phyloP scores from a whole-genome alignment of 2,329 filamentous ascomycete species.

The Diaporthe sp. region DNA sequence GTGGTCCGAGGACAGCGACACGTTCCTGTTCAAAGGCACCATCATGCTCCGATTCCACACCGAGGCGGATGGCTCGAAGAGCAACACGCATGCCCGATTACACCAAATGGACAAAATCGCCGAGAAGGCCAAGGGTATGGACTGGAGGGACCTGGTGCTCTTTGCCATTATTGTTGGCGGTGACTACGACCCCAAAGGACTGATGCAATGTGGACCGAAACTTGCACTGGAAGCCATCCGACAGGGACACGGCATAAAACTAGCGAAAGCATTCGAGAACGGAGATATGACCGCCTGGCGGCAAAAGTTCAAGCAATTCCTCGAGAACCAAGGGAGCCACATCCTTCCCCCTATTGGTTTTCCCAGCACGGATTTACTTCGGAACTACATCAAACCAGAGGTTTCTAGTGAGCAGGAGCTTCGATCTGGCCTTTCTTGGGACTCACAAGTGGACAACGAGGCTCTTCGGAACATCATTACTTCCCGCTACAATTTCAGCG shows the following conservation, averaged over 20 bases:
- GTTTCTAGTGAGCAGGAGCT: background rate
- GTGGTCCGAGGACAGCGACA: constrained; percentile 95
- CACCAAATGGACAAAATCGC: background rate
- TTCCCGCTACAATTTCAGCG: constrained; percentile 6
- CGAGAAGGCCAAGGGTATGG: background rate
- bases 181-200: background rate
- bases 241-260: background rate
- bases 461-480: constrained; percentile 7
- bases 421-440: background rate
- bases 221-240: background rate
- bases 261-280: background rate
- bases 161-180: background rate
- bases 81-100: background rate
- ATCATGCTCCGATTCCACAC: background rate
- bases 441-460: background rate
- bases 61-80: background rate
- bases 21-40: constrained; percentile 80
- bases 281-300: background rate
- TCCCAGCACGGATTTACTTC: background rate
- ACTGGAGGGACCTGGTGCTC: background rate
- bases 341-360: background rate
- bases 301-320: background rate
- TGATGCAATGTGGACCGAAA: background rate
- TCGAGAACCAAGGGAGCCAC: background rate
- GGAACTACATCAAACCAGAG: background rate